phyloP scores from a whole-genome alignment of 2,329 filamentous ascomycete species.

The Cladosporium sp. region DNA sequence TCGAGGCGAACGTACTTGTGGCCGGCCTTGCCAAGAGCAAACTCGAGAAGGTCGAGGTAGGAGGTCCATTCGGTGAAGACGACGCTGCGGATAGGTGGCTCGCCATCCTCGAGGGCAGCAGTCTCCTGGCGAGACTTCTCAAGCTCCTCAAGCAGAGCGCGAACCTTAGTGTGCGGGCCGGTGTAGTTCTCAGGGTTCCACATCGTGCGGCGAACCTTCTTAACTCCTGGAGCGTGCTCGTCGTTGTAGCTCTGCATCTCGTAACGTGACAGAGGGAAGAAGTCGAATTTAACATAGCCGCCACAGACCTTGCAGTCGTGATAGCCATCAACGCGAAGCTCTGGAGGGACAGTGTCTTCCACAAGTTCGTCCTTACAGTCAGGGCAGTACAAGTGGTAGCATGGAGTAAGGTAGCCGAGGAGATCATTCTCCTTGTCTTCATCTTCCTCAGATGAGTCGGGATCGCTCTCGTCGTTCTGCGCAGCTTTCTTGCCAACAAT shows the following conservation, averaged over 20 bases:
- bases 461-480: constrained; percentile 55
- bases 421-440: constrained; percentile 56
- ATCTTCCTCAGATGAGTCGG: constrained; percentile 51
- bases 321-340: constrained; percentile 43
- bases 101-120: constrained; percentile 55
- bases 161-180: constrained; percentile 90
- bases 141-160: constrained; percentile 75
- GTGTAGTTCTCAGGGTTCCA: constrained; percentile 65
- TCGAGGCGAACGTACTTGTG: constrained; percentile 82
- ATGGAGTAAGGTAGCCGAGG: constrained; percentile 79
- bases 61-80: constrained; percentile 97
- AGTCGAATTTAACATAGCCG: constrained; percentile 60
- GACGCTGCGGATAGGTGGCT: constrained; percentile 77
- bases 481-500: constrained; percentile 55
- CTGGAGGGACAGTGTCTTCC: constrained; percentile 49
- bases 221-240: constrained; percentile 55
- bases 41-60: constrained; percentile 87
- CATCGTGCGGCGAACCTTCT: constrained; percentile 57
- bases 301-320: constrained; percentile 70
- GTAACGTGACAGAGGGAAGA: constrained; percentile 67
- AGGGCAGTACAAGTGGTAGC: constrained; percentile 81
- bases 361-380: constrained; percentile 67
- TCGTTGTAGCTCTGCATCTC: constrained; percentile 49
- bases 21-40: constrained; percentile 67
- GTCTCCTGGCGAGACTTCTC: constrained; percentile 64